phyloP scores from a whole-genome alignment of 345 rosid genomes.

The Draba incana region DNA sequence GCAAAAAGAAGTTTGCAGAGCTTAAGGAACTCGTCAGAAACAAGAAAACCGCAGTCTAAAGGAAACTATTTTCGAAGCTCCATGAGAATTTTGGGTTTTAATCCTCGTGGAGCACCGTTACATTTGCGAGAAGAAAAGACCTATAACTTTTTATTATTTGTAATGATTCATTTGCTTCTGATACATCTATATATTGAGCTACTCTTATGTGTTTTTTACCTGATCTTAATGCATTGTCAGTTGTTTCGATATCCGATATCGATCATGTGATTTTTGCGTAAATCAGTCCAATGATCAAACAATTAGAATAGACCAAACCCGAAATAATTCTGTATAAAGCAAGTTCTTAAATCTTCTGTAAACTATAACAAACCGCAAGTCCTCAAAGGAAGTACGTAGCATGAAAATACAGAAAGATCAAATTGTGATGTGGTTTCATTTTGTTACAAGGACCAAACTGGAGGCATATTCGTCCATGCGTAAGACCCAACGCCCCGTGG shows the following conservation, averaged over 20 bases:
- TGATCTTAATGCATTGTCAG: constrained; percentile 3
- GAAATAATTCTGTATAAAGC: too few species aligned
- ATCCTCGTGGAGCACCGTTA: constrained; percentile 27
- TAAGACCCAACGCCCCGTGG: constrained; percentile 64
- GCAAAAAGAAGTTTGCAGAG: constrained; percentile 87
- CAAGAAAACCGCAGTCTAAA: constrained; percentile 56
- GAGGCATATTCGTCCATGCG: constrained; percentile 87
- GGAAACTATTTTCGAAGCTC: constrained; percentile 10
- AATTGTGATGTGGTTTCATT: constrained; percentile 27
- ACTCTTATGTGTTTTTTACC: constrained; percentile 14
- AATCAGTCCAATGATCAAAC: too few species aligned
- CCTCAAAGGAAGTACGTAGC: constrained; percentile 17
- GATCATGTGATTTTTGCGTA: background rate
- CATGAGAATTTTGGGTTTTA: constrained; percentile 46
- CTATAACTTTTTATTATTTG: constrained; percentile 29
- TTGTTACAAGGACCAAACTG: constrained; percentile 55
- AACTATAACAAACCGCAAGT: constrained; percentile 30
- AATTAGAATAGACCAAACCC: too few species aligned
- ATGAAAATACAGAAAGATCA: constrained; percentile 27
- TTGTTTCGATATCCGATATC: background rate
- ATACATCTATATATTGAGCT: constrained; percentile 20
- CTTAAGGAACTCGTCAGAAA: constrained; percentile 84
- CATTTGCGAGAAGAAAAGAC: constrained; percentile 24
- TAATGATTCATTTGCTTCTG: constrained; percentile 37
- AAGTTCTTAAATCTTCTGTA: too few species aligned